These are phyloP conservation scores for Calonectria montana DNA, from an alignment of 2,329 filamentous ascomycete species.

Conservation along the genomic window DNA sequence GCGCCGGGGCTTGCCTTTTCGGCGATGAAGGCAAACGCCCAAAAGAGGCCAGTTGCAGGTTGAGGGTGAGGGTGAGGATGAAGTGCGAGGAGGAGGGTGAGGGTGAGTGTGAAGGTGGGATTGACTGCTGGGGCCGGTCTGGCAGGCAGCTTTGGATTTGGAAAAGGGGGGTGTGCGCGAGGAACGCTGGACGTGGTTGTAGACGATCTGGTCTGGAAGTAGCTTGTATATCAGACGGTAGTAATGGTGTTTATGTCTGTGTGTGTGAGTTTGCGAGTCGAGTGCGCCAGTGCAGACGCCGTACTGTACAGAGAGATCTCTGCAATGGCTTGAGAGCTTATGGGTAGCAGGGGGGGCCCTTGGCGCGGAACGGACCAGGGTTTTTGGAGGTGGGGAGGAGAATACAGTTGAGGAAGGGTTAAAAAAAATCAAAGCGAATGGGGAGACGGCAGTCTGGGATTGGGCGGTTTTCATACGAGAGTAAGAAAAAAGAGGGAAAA, in stretches of 20 bases:
- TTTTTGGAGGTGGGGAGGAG: background rate
- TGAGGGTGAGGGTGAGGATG: background rate
- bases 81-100: background rate
- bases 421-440: slow-evolving; percentile 3
- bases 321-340: background rate
- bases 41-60: slow-evolving; percentile 13
- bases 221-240: slow-evolving; percentile 8
- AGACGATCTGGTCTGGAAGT: background rate
- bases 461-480: background rate
- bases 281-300: background rate
- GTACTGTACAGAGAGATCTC: slow-evolving; percentile 1
- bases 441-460: background rate
- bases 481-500: background rate
- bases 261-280: slow-evolving; percentile 2
- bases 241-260: slow-evolving; percentile 10
- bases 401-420: too few species aligned
- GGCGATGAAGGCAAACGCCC: slow-evolving; percentile 11
- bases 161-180: background rate
- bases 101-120: background rate
- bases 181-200: background rate
- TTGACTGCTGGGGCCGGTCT: background rate
- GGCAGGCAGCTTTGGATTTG: too few species aligned
- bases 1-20: slow-evolving; percentile 15
- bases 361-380: background rate
- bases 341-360: slow-evolving; percentile 5